A percentile compares a stretch with the other conserved stretches of the same genome.
These are phyloP conservation scores for Russula virescens DNA, from an alignment of 768 basidiomycete species.

Conservation along the genomic window DNA sequence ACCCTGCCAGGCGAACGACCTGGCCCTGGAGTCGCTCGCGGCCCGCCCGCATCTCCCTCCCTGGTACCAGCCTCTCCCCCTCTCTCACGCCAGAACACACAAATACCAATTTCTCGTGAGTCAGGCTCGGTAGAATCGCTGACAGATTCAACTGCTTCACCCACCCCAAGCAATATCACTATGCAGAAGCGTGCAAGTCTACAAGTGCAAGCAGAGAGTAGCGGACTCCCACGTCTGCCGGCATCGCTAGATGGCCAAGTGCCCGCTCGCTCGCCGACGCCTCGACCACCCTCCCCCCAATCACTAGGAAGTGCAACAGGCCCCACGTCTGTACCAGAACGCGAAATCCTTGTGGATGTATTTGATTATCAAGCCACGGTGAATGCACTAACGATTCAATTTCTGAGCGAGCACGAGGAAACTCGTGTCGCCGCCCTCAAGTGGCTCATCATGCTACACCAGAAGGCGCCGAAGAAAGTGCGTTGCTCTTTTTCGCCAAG, in stretches of 20 bases:
- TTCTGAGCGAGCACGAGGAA: conserved; percentile 94
- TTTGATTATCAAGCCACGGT: conserved; percentile 94
- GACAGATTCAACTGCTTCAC: conserved; percentile 30
- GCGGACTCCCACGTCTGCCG: conserved; percentile 1
- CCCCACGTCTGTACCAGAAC: conserved; percentile 32
- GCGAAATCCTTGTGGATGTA: conserved; percentile 48
- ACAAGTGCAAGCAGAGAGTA: not conserved
- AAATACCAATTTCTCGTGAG: conserved; percentile 37
- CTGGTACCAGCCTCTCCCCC: conserved; percentile 38
- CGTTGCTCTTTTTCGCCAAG: not conserved
- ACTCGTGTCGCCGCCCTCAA: conserved; percentile 93
- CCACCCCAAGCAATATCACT: conserved; percentile 22
- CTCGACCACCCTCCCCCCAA: conserved; percentile 26
- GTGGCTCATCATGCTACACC: conserved; percentile 98
- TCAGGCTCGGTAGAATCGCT: conserved; percentile 42
- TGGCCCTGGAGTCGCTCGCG: conserved; percentile 29
- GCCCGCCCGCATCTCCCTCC: conserved; percentile 50
- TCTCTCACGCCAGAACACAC: conserved; percentile 46
- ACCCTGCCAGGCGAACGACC: conserved; percentile 25
- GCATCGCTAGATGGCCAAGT: conserved; percentile 12
- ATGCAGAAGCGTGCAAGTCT: conserved; percentile 24
- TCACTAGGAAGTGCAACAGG: conserved; percentile 24
- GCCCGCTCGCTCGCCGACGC: conserved; percentile 30
- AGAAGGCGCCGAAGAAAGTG: conserved; percentile 95
- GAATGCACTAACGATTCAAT: conserved; percentile 86